Conservation (phyloP, 2,329 filamentous ascomycete genomes). For the Fusarium sp. region DNA sequence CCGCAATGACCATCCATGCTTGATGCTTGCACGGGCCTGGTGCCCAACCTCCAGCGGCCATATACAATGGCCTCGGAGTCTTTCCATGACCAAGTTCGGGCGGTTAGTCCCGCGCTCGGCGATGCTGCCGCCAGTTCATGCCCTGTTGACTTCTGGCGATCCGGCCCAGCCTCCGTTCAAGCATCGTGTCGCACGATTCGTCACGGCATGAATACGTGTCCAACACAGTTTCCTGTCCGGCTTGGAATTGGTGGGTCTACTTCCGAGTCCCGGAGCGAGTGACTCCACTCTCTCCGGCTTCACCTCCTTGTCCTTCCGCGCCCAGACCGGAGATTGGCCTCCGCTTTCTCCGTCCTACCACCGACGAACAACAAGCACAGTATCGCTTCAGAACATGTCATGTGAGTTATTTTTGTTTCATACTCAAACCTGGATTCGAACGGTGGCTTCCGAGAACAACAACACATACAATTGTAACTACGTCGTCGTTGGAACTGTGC, state of each 20-base stretch:
- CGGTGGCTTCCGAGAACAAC: neutral
- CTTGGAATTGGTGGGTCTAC: constrained; percentile 2
- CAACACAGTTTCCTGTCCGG: constrained; percentile 19
- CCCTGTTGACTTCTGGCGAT: constrained; percentile 7
- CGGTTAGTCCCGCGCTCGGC: constrained; percentile 13
- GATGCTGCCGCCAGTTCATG: constrained; percentile 15
- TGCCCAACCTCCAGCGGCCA: constrained; percentile 33
- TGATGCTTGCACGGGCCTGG: constrained; percentile 33
- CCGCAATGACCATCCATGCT: constrained; percentile 23
- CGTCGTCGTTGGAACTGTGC: neutral
- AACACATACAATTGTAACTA: neutral
- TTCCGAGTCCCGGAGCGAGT: constrained; percentile 22
- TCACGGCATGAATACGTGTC: constrained; percentile 30
- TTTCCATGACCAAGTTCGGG: neutral
- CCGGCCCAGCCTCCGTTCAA: constrained; percentile 25
- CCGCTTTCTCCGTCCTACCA: constrained; percentile 17
- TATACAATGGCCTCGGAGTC: neutral
- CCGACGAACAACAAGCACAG: constrained; percentile 1
- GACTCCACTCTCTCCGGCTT: constrained; percentile 35
- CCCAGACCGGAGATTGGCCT: constrained; percentile 18
- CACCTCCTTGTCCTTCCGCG: constrained; percentile 2
- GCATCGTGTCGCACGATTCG: constrained; percentile 9
- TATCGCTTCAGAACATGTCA: neutral
- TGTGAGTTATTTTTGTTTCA: neutral
- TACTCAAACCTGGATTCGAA: neutral